phyloP scores from a whole-genome alignment of 2,329 filamentous ascomycete genomes.

The Arthroderma sp. region DNA sequence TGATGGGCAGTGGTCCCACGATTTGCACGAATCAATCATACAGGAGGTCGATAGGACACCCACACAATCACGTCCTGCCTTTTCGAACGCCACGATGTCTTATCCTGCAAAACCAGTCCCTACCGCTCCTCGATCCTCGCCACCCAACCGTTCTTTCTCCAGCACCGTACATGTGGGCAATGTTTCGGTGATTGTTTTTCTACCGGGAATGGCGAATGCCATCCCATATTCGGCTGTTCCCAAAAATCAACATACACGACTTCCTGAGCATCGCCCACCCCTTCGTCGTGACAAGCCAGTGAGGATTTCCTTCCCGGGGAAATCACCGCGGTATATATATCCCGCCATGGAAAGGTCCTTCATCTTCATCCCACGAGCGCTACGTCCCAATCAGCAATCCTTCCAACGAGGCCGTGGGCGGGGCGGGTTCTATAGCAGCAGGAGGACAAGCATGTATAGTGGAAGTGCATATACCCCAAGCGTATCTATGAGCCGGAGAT shows the following conservation, averaged over 20 bases:
- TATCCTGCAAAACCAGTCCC: constrained; percentile 24
- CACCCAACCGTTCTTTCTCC: constrained; percentile 66
- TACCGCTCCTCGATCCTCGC: constrained; percentile 42
- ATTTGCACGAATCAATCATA: constrained; percentile 65
- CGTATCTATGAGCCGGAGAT: constrained; percentile 74
- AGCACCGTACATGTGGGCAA: constrained; percentile 74
- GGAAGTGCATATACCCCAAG: constrained; percentile 79
- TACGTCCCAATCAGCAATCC: constrained; percentile 83
- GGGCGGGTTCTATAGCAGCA: constrained; percentile 55
- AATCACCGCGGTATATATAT: constrained; percentile 75
- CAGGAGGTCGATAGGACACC: constrained; percentile 24
- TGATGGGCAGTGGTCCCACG: constrained; percentile 76
- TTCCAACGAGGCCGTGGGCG: constrained; percentile 55
- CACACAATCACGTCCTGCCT: constrained; percentile 14
- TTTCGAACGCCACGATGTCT: constrained; percentile 16
- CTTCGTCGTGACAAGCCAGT: constrained; percentile 93
- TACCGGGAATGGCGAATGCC: constrained; percentile 62
- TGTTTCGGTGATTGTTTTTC: constrained; percentile 66
- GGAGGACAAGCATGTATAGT: constrained; percentile 69
- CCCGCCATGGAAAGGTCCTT: constrained; percentile 84
- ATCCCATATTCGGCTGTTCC: constrained; percentile 61
- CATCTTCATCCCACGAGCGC: constrained; percentile 89
- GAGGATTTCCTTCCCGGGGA: constrained; percentile 73
- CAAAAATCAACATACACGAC: constrained; percentile 80
- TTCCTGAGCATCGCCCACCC: constrained; percentile 88